Base-by-base conservation (phyloP, 805 yeast species). In the Myxozyma melibiosi region DNA sequence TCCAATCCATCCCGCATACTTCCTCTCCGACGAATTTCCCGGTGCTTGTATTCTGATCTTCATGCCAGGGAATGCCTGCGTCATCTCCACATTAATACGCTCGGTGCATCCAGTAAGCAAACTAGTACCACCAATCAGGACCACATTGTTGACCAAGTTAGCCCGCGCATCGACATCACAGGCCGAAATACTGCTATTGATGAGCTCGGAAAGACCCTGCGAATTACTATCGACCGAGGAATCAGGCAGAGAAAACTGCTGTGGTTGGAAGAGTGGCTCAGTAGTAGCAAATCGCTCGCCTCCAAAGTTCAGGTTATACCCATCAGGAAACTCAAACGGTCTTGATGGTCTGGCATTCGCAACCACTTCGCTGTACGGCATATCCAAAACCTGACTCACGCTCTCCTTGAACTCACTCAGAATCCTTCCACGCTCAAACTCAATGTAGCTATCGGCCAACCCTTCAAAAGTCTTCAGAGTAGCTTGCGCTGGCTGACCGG, bases 191-290 rank as follows among this genome's bases (percentile, higher is more conserved):
- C 81, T 70, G 24, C 74, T 74, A 57, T 78, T 73, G 13, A 81
- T 71, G 54, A 79, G 67, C 51, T 78, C 80, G 14, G 61, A 40
- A n/a, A 58, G 41, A 8, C 63, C 61, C 20, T 50, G 64, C 5
- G 58, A 39, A 24, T 22, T 38, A 4, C 51, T 11, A 18, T 47
- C 57, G 31, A 45, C 66, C n/a, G 64, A 53, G n/a, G 31, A 7
- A 35, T 66, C 72, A 2, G 82, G 80, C 28, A 83, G 68, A 18
- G 78, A 76, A 64, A 78, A 78, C 30, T 74, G 72, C 22, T 76
- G 72, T 1, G 96, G 96, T 55, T 82, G 80, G 74, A 88, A 87
- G 51, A 89, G 69, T 5, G 89, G 84, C 71, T 89, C 95, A 6
- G 85, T 73, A 46, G 85, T 71, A 38, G 78, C 70, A 53, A 76